These are phyloP conservation scores for Platanthera zijinensis DNA, from an alignment of 106 monocot genomes.

Conservation along the genomic window DNA sequence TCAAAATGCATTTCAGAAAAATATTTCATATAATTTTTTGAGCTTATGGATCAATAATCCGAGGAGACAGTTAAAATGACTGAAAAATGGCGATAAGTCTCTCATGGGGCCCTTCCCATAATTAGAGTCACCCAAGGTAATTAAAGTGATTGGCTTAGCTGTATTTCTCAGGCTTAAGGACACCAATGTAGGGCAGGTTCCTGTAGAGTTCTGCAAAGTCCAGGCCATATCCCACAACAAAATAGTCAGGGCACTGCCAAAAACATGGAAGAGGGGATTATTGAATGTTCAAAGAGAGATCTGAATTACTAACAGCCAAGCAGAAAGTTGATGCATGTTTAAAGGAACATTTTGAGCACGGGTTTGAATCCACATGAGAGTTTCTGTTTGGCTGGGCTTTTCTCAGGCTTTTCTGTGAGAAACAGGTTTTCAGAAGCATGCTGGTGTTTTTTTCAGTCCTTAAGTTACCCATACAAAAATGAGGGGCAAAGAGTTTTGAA, in stretches of 20 bases:
- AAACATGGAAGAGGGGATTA: neutral
- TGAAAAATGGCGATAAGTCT: neutral
- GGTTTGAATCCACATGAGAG: neutral
- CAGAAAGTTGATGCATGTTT: neutral
- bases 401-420: too few species aligned
- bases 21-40: too few species aligned
- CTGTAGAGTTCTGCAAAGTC: constrained; percentile 81
- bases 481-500: too few species aligned
- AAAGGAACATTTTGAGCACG: neutral
- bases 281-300: constrained; percentile 8
- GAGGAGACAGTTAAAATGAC: neutral
- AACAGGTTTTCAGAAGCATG: too few species aligned
- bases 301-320: neutral
- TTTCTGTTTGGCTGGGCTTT: too few species aligned
- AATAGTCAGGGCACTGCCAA: constrained; percentile 79
- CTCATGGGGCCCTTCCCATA: neutral
- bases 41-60: too few species aligned
- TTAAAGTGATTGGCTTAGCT: constrained; percentile 9
- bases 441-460: too few species aligned
- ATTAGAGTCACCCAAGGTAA: neutral
- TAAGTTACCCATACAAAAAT: too few species aligned
- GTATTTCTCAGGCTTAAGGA: constrained; percentile 76
- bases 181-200: constrained; percentile 75
- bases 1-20: too few species aligned
- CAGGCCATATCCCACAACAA: constrained; percentile 92